Evolutionary conservation across 345 rosid genomes (phyloP).

Genomic region (Eucalyptus erythrocorys): DNA sequence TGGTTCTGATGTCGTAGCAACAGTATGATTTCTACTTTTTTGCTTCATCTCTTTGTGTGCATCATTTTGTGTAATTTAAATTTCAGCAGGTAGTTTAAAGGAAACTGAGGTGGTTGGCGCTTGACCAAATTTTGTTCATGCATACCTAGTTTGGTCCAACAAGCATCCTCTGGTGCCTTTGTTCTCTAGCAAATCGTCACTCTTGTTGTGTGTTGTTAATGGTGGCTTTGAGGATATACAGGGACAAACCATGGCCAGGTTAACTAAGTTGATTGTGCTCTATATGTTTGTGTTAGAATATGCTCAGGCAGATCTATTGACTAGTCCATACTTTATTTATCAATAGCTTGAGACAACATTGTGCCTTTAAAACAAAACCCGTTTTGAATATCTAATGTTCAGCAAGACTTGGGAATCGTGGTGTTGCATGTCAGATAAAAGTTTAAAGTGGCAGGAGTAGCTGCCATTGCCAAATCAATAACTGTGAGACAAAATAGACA

Average conservation of each 20-base stretch:
- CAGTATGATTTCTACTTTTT: slow-evolving; percentile 12
- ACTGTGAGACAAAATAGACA: background rate
- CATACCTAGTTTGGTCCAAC: background rate
- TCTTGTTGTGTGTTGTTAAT: background rate
- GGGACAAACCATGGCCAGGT: background rate
- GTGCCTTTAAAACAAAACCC: background rate
- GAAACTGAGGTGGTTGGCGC: background rate
- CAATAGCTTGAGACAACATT: background rate
- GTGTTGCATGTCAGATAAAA: background rate
- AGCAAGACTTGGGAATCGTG: background rate
- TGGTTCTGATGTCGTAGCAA: slow-evolving; percentile 63
- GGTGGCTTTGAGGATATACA: background rate
- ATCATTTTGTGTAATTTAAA: background rate
- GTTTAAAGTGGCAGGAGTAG: background rate
- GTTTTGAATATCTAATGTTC: background rate
- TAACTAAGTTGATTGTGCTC: background rate
- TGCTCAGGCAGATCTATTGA: background rate
- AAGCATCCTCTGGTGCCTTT: background rate
- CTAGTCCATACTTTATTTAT: background rate
- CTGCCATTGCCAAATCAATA: background rate
- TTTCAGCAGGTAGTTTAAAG: background rate
- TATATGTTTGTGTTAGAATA: background rate
- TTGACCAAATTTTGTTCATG: background rate
- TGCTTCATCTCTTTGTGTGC: background rate
- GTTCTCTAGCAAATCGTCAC: background rate